These are phyloP conservation scores for Danielozyma ontarioensis DNA, from an alignment of 805 yeast genomes.

Conservation along the genomic window DNA sequence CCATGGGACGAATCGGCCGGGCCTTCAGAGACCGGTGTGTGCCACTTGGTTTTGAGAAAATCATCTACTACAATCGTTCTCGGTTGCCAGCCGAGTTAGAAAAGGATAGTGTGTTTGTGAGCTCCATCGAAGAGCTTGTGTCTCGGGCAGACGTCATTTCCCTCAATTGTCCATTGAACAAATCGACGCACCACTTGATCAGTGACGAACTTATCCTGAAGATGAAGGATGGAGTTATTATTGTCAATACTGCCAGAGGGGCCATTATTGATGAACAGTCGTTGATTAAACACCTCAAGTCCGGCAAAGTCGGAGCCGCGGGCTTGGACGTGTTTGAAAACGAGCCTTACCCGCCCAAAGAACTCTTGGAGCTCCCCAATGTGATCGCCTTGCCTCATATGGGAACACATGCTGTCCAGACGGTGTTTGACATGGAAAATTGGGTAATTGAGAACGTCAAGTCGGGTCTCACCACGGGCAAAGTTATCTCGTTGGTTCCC, in stretches of 20 bases:
- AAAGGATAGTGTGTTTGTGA: neutral
- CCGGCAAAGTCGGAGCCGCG: constrained; percentile 1
- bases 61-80: constrained; percentile 1
- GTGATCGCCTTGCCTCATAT: constrained; percentile 1
- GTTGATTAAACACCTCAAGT: neutral
- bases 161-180: constrained; percentile 1
- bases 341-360: neutral
- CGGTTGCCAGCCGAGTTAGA: neutral
- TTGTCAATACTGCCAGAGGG: constrained; percentile 13
- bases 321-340: constrained; percentile 1
- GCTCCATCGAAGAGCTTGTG: neutral
- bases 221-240: constrained; percentile 11
- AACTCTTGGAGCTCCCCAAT: neutral
- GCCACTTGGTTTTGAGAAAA: neutral
- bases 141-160: neutral
- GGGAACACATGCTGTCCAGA: constrained; percentile 1
- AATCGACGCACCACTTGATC: neutral
- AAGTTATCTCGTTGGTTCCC: neutral
- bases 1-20: constrained; percentile 1
- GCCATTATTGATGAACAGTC: constrained; percentile 1
- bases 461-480: neutral
- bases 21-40: constrained; percentile 1
- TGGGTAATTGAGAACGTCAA: neutral
- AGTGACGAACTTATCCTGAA: neutral
- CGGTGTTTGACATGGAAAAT: neutral